Base-by-base conservation (phyloP, 2,329 filamentous ascomycete species). In the Fusarium sp. region DNA sequence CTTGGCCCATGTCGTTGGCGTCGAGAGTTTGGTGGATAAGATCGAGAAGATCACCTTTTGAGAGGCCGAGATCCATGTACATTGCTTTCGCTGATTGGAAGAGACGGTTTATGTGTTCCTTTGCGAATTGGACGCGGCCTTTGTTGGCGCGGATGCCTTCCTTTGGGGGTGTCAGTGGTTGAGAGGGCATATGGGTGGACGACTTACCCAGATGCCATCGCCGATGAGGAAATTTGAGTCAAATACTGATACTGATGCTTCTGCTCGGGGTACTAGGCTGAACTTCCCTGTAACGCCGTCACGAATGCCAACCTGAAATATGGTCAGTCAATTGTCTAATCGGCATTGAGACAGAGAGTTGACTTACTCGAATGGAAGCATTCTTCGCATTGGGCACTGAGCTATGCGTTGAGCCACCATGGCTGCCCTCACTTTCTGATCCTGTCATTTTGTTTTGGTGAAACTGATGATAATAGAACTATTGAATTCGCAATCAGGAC, bases 111-210 rank as follows among this genome's bases (percentile, higher is more conserved):
- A 64, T 64, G 0, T 64, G 61, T 4, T 64, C 61, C 8, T 23
- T 31, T 0, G 61, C 61, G 0, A 64, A 64, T 0, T 64, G 61
- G 0, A 64, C 50, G 0, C 59, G 44, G 6, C 61, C 59, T 4
- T 64, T 64, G 25, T 64, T 64, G 3, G 61, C 61, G 18, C 61
- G 61, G 1, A 64, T 64, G 0, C 61, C 61, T 9, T 64, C 61
- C 61, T 64, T 31, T 1, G 5, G 1, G 3, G 12, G 0, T 25
- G 9, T 63, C 2, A 44, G 58, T 26, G 25, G 25, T 1, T 26
- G 9, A 10, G 9, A 10, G 7, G 7, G 7, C 9, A 7, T 8
- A 8, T 10, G 2, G 25, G 25, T 4, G 3, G 9, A 9, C 9
- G 25, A 28, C 26, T 12, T 10, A 63, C 61, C 61, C 61, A 64